Evolutionary conservation across 225 moss, liverwort and hornwort species (phyloP).

Genomic region (Polytrichum formosum): DNA sequence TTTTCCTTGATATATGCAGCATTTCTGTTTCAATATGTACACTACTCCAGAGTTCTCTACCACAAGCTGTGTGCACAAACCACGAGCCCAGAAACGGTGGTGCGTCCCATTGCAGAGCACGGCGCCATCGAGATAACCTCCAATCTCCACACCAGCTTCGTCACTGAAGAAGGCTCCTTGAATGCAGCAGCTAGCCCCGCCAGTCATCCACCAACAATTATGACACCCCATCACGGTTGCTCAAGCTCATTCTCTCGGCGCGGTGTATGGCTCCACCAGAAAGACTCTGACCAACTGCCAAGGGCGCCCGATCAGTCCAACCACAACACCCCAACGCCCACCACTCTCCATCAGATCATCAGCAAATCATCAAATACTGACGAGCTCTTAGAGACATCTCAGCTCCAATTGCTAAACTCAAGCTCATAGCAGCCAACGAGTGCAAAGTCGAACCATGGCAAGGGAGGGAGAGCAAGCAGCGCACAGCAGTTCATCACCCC

Average conservation of each 20-base stretch:
- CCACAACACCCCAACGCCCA: neutral
- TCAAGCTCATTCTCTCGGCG: conserved; percentile 8
- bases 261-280: conserved; percentile 9
- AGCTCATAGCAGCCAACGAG: too few species aligned
- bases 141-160: conserved; percentile 5
- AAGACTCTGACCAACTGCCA: conserved; percentile 1
- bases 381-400: conserved; percentile 1
- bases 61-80: conserved; percentile 51
- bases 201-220: conserved; percentile 1
- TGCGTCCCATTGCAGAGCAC: conserved; percentile 62
- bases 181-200: neutral
- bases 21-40: conserved; percentile 62
- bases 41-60: conserved; percentile 57
- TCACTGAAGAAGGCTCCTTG: conserved; percentile 1
- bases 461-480: too few species aligned
- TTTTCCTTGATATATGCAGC: conserved; percentile 31
- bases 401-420: too few species aligned
- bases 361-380: too few species aligned
- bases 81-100: conserved; percentile 25
- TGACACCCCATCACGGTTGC: neutral
- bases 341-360: neutral
- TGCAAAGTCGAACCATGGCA: too few species aligned
- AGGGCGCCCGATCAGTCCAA: neutral
- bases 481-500: too few species aligned
- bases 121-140: conserved; percentile 46